Conservation (phyloP, 2,329 filamentous ascomycete species). For the Periglandula ipomoeae region DNA sequence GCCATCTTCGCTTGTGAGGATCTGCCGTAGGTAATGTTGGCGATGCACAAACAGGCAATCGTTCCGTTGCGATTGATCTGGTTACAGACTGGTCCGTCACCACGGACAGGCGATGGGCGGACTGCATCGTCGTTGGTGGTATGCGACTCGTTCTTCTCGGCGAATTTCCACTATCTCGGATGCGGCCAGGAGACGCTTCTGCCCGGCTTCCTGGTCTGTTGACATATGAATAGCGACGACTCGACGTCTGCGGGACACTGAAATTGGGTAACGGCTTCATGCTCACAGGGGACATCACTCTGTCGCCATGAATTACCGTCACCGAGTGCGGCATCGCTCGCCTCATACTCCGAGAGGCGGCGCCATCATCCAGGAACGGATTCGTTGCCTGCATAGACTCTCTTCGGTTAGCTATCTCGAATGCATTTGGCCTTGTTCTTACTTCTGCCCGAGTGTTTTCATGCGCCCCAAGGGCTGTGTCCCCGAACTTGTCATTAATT, state of each 20-base stretch:
- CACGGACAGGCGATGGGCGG: slow-evolving; percentile 43
- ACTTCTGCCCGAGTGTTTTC: slow-evolving; percentile 24
- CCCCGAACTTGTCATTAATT: slow-evolving; percentile 30
- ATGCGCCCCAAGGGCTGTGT: slow-evolving; percentile 24
- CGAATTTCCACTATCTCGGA: neutral
- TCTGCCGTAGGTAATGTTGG: neutral
- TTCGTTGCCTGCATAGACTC: slow-evolving; percentile 41
- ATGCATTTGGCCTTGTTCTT: slow-evolving; percentile 41
- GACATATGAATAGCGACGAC: slow-evolving; percentile 35
- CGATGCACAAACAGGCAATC: neutral
- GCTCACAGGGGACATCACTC: slow-evolving; percentile 7
- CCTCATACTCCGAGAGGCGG: neutral
- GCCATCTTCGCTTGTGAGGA: neutral
- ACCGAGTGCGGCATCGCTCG: slow-evolving; percentile 9
- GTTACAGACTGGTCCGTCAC: slow-evolving; percentile 35
- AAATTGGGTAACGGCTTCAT: slow-evolving; percentile 38
- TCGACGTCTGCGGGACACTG: slow-evolving; percentile 39
- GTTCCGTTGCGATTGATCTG: slow-evolving; percentile 2
- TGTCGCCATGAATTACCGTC: slow-evolving; percentile 5
- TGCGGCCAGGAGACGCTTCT: slow-evolving; percentile 6
- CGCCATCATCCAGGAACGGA: slow-evolving; percentile 29
- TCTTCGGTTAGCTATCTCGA: slow-evolving; percentile 40
- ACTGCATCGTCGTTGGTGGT: slow-evolving; percentile 37
- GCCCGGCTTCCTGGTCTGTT: slow-evolving; percentile 18
- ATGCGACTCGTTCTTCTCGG: slow-evolving; percentile 17